Conservation (phyloP, 345 rosid genomes). For the Eutrema heterophyllum region DNA sequence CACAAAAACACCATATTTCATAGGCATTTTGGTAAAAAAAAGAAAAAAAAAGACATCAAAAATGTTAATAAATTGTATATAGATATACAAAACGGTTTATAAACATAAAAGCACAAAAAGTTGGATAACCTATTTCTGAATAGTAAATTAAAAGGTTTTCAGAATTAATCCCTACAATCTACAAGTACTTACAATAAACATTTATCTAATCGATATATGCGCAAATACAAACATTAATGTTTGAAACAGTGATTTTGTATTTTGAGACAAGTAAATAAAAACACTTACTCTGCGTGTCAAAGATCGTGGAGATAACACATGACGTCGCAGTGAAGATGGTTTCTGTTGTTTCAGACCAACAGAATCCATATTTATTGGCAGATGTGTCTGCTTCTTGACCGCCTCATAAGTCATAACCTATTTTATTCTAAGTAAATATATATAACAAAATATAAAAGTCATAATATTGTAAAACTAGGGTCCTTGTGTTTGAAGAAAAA, state of each 20-base stretch:
- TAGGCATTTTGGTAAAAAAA: no score
- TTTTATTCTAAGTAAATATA: neutral
- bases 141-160: neutral
- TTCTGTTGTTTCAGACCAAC: slow-evolving; percentile 13
- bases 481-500: slow-evolving; percentile 5
- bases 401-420: neutral
- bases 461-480: neutral
- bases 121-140: no score
- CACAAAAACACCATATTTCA: no score
- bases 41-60: no score
- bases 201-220: no score
- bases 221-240: neutral
- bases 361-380: slow-evolving; percentile 9
- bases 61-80: no score
- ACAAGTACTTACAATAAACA: no score
- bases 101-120: no score
- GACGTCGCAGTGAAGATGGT: slow-evolving; percentile 7
- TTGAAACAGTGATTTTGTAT: neutral
- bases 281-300: no score
- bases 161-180: neutral
- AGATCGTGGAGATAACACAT: slow-evolving; percentile 11
- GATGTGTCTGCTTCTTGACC: slow-evolving; percentile 22
- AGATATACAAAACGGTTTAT: no score
- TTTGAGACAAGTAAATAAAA: neutral
- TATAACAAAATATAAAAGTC: neutral